Evolutionary conservation across 2,329 filamentous ascomycete species (phyloP).

Genomic region (Cladosporium sphaerospermum): DNA sequence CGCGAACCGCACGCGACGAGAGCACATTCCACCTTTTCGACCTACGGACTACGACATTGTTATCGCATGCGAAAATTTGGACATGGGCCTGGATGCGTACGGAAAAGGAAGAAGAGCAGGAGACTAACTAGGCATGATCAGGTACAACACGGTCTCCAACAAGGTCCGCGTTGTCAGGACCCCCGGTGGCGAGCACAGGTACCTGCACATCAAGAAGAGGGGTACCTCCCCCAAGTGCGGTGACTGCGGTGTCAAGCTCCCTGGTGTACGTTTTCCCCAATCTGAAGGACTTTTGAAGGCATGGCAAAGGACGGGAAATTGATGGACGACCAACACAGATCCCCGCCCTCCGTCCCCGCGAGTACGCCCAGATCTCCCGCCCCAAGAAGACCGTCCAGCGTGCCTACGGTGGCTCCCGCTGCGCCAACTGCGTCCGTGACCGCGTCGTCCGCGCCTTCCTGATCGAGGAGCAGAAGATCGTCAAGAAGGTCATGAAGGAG

Average conservation of each 20-base stretch:
- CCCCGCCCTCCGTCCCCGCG: conserved; percentile 93
- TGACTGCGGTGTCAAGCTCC: conserved; percentile 96
- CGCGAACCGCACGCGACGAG: neutral
- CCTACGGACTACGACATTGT: neutral
- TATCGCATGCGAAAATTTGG: neutral
- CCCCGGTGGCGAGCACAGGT: conserved; percentile 88
- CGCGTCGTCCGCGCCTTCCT: conserved; percentile 96
- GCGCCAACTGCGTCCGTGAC: conserved; percentile 97
- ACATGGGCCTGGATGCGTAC: neutral
- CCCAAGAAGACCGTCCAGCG: conserved; percentile 99
- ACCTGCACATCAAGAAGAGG: conserved; percentile 99
- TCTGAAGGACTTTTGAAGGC: neutral
- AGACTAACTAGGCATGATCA: conserved; percentile 32
- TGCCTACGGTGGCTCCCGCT: conserved; percentile 97
- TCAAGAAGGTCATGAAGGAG: conserved; percentile 99
- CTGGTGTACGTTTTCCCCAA: conserved; percentile 70
- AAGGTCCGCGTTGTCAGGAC: conserved; percentile 94
- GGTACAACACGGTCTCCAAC: conserved; percentile 98
- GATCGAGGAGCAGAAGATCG: conserved; percentile 99
- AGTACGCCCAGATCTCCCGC: conserved; percentile 95
- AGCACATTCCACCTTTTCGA: neutral
- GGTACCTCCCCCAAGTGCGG: conserved; percentile 97
- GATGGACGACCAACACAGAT: conserved; percentile 48
- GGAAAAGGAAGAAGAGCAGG: conserved; percentile 13
- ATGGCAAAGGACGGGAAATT: conserved; percentile 9